Conservation (phyloP, 2,329 filamentous ascomycete species). For the Neocatenulostroma microsporum region DNA sequence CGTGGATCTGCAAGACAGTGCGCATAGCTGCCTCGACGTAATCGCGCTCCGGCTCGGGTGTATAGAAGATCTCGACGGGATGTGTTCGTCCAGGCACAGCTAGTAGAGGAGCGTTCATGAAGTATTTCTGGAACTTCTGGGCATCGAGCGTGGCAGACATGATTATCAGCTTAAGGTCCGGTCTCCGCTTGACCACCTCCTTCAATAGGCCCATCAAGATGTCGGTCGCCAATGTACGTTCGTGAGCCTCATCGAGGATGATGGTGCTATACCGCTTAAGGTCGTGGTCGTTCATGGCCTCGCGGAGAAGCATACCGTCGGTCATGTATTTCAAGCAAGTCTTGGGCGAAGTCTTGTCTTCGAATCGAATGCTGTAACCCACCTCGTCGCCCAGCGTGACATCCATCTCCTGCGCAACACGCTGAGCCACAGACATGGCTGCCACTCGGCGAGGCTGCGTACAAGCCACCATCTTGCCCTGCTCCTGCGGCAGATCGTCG, state of each 20-base stretch:
- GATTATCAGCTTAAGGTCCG: conserved; percentile 95
- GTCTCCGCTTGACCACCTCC: conserved; percentile 70
- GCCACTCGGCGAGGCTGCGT: conserved; percentile 96
- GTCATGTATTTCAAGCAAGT: conserved; percentile 99
- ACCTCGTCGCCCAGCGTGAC: conserved; percentile 89
- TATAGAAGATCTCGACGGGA: conserved; percentile 98
- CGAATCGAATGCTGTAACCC: conserved; percentile 98
- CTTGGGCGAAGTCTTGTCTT: conserved; percentile 81
- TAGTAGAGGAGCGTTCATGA: conserved; percentile 85
- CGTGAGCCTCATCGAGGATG: conserved; percentile 97
- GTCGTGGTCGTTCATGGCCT: conserved; percentile 93
- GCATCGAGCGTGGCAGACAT: conserved; percentile 98
- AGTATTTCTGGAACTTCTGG: conserved; percentile 96
- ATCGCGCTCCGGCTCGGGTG: conserved; percentile 87
- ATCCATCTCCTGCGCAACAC: conserved; percentile 95
- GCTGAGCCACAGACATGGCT: conserved; percentile 96
- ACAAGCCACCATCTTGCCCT: conserved; percentile 87
- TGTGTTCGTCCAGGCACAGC: conserved; percentile 92
- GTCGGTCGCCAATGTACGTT: conserved; percentile 92
- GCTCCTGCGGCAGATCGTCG: conserved; percentile 84
- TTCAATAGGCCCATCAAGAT: conserved; percentile 96
- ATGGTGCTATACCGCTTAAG: conserved; percentile 92
- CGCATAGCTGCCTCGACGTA: conserved; percentile 93
- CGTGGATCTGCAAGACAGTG: conserved; percentile 94
- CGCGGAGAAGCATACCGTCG: conserved; percentile 93